Conservation (phyloP, 495 filamentous ascomycete species). For the Rhypophila decipiens region DNA sequence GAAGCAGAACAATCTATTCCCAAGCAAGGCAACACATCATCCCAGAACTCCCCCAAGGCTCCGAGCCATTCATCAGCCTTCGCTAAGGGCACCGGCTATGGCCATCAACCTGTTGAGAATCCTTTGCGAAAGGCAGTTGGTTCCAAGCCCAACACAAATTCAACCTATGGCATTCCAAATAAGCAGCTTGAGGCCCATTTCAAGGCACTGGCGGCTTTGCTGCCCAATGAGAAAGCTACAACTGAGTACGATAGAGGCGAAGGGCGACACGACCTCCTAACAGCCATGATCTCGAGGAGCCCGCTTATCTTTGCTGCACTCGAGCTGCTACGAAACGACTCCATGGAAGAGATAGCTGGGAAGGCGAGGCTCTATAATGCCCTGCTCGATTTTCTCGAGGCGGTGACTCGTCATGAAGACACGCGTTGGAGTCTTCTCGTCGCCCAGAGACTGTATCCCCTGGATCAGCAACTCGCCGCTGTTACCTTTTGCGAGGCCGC, state of each 20-base stretch:
- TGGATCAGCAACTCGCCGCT: constrained; percentile 10
- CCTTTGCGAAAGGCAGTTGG: too few species aligned
- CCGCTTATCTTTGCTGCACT: constrained; percentile 24
- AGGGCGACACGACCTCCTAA: constrained; percentile 2
- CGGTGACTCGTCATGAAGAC: constrained; percentile 12
- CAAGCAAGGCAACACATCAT: too few species aligned
- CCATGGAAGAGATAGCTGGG: constrained; percentile 22
- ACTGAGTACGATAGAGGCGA: background rate
- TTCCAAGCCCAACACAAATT: background rate
- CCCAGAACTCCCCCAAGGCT: too few species aligned
- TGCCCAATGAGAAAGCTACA: constrained; percentile 2
- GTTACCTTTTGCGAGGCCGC: background rate
- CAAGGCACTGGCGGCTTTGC: constrained; percentile 9
- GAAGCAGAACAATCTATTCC: too few species aligned
- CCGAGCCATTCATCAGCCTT: too few species aligned
- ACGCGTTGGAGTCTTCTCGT: constrained; percentile 10
- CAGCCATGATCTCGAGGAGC: constrained; percentile 24
- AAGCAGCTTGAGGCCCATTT: constrained; percentile 8
- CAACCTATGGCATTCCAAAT: background rate
- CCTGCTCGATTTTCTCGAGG: constrained; percentile 24
- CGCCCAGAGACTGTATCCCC: constrained; percentile 16
- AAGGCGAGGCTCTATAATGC: constrained; percentile 11
- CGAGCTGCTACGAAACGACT: constrained; percentile 21
- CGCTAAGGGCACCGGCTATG: too few species aligned
- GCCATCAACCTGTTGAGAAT: background rate